Evolutionary conservation across 306 rosid genomes (phyloP).

Genomic region (Lagenaria siceraria): DNA sequence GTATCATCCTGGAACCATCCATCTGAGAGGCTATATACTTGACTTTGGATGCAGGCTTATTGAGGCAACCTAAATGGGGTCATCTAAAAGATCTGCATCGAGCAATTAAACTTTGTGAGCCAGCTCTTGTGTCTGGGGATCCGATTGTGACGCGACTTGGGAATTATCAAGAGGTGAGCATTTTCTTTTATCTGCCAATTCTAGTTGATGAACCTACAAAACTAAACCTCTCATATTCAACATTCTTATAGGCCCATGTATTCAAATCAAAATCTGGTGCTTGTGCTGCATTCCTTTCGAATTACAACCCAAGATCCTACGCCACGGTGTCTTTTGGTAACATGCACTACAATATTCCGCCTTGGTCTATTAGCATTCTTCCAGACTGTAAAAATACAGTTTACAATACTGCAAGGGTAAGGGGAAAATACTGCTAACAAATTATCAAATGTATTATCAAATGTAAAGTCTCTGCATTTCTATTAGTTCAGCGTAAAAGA

Average conservation of each 20-base stretch:
- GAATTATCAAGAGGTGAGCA: constrained; percentile 57
- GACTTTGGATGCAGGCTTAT: constrained; percentile 41
- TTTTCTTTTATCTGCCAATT: constrained; percentile 5
- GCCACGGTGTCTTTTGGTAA: constrained; percentile 68
- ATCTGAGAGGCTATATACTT: neutral
- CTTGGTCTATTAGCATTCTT: constrained; percentile 98
- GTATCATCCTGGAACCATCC: neutral
- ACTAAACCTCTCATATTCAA: constrained; percentile 3
- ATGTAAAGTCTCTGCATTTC: neutral
- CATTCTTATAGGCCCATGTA: constrained; percentile 60
- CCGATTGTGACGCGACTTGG: constrained; percentile 59
- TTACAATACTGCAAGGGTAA: constrained; percentile 96
- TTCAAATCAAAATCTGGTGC: constrained; percentile 71
- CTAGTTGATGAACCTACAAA: constrained; percentile 6
- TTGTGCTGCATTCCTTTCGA: constrained; percentile 93
- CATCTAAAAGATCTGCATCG: constrained; percentile 90
- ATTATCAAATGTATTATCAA: neutral
- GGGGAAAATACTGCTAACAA: constrained; percentile 9
- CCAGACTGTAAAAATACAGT: constrained; percentile 91
- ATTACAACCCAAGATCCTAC: constrained; percentile 51
- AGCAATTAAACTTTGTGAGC: constrained; percentile 85
- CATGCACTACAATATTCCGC: constrained; percentile 85
- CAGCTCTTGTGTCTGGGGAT: constrained; percentile 75
- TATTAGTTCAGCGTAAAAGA: neutral
- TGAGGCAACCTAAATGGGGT: constrained; percentile 93